phyloP scores from a whole-genome alignment of 306 rosid genomes.

The Prunus persica region Prunus_persica_NCBIv2 NC_034009.1:12678001-12678500 shows the following conservation, averaged over 20 bases:
- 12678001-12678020: constrained; percentile 51
- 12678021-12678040: constrained; percentile 66
- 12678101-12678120: constrained; percentile 57
- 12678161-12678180: not conserved
- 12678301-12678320: not conserved
- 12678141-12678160: constrained; percentile 6
- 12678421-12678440: not conserved
- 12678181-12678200: not conserved
- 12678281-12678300: not conserved
- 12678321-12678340: not conserved
- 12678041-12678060: constrained; percentile 67
- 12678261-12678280: not conserved
- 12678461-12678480: not conserved
- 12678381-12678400: not conserved
- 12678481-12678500: not conserved
- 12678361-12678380: not conserved
- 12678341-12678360: not conserved
- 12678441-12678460: too few relatives aligned
- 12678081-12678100: constrained; percentile 99
- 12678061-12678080: constrained; percentile 68
- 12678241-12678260: not conserved
- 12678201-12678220: not conserved
- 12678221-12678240: not conserved
- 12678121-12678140: constrained; percentile 90
- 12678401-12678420: not conserved